phyloP scores from a whole-genome alignment of 768 basidiomycete species.

The Termitomyces sp. region DNA sequence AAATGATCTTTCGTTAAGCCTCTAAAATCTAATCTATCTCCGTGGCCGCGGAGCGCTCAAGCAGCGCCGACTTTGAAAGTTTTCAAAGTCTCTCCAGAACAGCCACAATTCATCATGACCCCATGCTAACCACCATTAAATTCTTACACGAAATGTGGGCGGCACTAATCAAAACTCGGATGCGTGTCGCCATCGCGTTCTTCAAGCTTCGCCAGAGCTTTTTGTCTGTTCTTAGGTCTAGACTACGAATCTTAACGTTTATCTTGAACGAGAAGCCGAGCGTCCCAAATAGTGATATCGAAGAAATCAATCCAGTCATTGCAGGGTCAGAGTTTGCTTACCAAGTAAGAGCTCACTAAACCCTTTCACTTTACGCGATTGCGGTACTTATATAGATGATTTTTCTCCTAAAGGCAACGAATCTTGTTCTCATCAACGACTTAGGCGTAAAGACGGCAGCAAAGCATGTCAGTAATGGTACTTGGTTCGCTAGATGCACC shows the following conservation, averaged over 20 bases:
- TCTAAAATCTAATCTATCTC: conserved; percentile 5
- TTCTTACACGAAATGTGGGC: background rate
- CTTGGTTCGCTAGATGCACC: conserved; percentile 1
- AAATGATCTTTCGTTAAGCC: background rate
- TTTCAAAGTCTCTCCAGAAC: background rate
- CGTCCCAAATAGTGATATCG: conserved; percentile 17
- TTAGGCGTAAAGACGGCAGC: conserved; percentile 64
- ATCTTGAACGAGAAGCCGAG: conserved; percentile 25
- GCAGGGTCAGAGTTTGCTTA: conserved; percentile 54
- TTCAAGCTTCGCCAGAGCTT: background rate
- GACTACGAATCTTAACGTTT: background rate
- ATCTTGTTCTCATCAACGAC: conserved; percentile 56
- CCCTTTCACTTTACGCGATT: background rate
- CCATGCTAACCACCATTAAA: background rate
- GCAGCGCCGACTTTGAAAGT: background rate
- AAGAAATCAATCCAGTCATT: conserved; percentile 54
- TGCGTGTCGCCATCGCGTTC: background rate
- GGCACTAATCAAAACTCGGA: background rate
- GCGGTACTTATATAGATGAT: background rate
- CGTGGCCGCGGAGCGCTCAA: background rate
- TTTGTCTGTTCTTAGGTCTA: conserved; percentile 1
- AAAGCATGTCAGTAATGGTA: conserved; percentile 46
- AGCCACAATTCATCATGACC: background rate
- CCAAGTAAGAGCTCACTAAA: conserved; percentile 34
- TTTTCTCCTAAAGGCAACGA: conserved; percentile 42